These are phyloP conservation scores for Mucor piriformis DNA, from an alignment of 371 early-diverging fungal species.

Conservation along the genomic window DNA sequence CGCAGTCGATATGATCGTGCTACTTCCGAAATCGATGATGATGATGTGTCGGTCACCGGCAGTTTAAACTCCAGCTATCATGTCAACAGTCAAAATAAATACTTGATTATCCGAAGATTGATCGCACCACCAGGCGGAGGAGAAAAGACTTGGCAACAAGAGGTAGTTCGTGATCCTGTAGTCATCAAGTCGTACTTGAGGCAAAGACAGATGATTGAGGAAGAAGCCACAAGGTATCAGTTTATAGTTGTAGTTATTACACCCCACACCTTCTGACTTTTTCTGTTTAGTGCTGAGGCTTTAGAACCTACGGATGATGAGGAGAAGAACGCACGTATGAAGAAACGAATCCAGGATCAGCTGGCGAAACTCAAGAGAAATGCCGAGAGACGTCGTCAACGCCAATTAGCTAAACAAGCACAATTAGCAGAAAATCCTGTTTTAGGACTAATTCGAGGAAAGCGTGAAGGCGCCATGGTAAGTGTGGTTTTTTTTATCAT, in stretches of 20 bases:
- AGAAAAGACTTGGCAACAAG: slow-evolving; percentile 73
- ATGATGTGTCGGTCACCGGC: slow-evolving; percentile 62
- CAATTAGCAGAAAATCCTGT: slow-evolving; percentile 56
- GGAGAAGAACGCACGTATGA: slow-evolving; percentile 65
- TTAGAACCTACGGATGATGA: slow-evolving; percentile 64
- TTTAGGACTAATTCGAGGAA: slow-evolving; percentile 59
- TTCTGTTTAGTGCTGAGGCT: slow-evolving; percentile 45
- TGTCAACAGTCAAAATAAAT: slow-evolving; percentile 61
- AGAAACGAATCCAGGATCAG: slow-evolving; percentile 65
- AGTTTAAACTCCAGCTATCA: slow-evolving; percentile 61
- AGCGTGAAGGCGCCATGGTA: slow-evolving; percentile 59
- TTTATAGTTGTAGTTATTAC: not conserved
- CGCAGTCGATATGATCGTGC: slow-evolving; percentile 45
- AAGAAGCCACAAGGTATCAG: slow-evolving; percentile 53
- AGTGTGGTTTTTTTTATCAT: slow-evolving; percentile 4
- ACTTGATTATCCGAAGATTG: slow-evolving; percentile 65
- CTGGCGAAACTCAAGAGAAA: slow-evolving; percentile 66
- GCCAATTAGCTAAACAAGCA: slow-evolving; percentile 50
- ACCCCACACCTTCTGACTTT: not conserved
- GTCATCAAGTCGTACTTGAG: slow-evolving; percentile 91
- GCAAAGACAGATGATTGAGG: slow-evolving; percentile 83
- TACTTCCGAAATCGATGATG: slow-evolving; percentile 48
- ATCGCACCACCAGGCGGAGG: slow-evolving; percentile 64
- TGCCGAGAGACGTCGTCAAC: slow-evolving; percentile 61
- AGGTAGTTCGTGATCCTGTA: slow-evolving; percentile 78